Percentiles rank a stretch among this genome's conserved stretches.
Conservation (phyloP, 2,329 filamentous ascomycete genomes). For the Beauveria caledonica region DNA sequence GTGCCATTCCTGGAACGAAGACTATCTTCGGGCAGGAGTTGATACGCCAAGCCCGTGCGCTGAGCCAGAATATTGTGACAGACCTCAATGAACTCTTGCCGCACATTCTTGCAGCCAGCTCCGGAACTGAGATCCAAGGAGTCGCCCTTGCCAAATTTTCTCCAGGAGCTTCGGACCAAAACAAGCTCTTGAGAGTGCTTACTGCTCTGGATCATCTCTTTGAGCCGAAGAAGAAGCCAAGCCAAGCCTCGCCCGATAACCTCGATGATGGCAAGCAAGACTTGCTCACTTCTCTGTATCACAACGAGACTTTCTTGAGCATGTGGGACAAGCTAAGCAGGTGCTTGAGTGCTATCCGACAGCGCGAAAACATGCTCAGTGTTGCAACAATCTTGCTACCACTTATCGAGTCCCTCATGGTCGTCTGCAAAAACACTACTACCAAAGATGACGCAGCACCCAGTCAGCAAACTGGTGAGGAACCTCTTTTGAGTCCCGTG, state of each 20-base stretch:
- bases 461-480: conserved; percentile 50
- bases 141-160: conserved; percentile 93
- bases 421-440: conserved; percentile 96
- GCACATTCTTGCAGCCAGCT: conserved; percentile 78
- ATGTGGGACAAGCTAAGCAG: conserved; percentile 90
- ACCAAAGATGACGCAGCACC: conserved; percentile 57
- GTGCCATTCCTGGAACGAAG: conserved; percentile 83
- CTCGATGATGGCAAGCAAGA: conserved; percentile 65
- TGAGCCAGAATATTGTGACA: conserved; percentile 76
- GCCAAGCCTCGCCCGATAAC: conserved; percentile 40
- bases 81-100: conserved; percentile 80
- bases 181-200: conserved; percentile 84
- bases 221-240: conserved; percentile 64
- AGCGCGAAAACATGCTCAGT: conserved; percentile 92
- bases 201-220: conserved; percentile 95
- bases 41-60: conserved; percentile 72
- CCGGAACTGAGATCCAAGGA: conserved; percentile 90
- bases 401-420: conserved; percentile 94
- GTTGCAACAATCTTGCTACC: conserved; percentile 93
- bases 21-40: conserved; percentile 88
- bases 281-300: conserved; percentile 78
- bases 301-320: conserved; percentile 79
- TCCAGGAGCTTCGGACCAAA: conserved; percentile 89
- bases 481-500: conserved; percentile 62
- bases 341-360: conserved; percentile 78